These are phyloP conservation scores for Boletus reticuloceps DNA, from an alignment of 768 basidiomycete species.

Conservation along the genomic window DNA sequence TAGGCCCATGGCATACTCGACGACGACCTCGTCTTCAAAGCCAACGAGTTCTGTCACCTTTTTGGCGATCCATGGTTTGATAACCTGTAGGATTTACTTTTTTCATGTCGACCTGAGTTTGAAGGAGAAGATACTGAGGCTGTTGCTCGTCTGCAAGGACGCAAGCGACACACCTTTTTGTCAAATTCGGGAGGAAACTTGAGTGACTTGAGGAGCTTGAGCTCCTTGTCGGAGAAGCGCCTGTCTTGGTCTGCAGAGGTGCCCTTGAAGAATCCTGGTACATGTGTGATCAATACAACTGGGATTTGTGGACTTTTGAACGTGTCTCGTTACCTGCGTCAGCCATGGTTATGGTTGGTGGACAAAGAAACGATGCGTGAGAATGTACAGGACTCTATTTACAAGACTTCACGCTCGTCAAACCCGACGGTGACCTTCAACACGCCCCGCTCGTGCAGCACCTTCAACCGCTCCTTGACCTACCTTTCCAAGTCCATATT, in stretches of 20 bases:
- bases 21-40: conserved; percentile 94
- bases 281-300: not conserved
- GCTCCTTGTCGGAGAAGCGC: conserved; percentile 93
- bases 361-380: conserved; percentile 14
- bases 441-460: conserved; percentile 25
- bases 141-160: not conserved
- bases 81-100: conserved; percentile 92
- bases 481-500: conserved; percentile 21
- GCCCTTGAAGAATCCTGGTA: conserved; percentile 82
- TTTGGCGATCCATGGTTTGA: conserved; percentile 94
- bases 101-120: conserved; percentile 84
- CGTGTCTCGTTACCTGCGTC: conserved; percentile 46
- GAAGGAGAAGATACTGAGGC: not conserved
- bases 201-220: conserved; percentile 81
- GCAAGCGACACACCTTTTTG: conserved; percentile 58
- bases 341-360: conserved; percentile 45
- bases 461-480: conserved; percentile 22
- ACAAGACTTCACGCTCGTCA: conserved; percentile 31
- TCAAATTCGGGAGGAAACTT: conserved; percentile 91
- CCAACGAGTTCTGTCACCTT: conserved; percentile 88
- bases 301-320: not conserved
- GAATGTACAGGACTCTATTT: conserved; percentile 9
- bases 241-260: conserved; percentile 89
- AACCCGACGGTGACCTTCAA: conserved; percentile 30
- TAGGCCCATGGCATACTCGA: conserved; percentile 94